A percentile compares a stretch with the other conserved stretches of the same genome.
Evolutionary conservation across 2,329 filamentous ascomycete species (phyloP).

Genomic region (Monosporascus sp.): DNA sequence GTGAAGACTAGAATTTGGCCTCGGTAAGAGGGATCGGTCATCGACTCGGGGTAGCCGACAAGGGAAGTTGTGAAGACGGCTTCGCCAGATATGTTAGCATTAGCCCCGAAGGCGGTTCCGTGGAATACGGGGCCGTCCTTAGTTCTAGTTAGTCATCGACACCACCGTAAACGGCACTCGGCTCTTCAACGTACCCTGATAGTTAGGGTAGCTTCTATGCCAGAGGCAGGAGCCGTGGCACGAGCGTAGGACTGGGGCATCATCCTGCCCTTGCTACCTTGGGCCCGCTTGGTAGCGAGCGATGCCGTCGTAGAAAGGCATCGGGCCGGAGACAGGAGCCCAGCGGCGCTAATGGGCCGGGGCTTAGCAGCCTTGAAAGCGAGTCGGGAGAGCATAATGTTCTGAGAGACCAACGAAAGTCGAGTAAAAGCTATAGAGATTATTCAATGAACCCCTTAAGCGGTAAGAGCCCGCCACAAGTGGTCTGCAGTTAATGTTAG

Average conservation of each 20-base stretch:
- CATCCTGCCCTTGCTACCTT: slow-evolving; percentile 64
- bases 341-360: slow-evolving; percentile 39
- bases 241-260: slow-evolving; percentile 55
- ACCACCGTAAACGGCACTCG: slow-evolving; percentile 1
- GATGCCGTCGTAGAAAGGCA: slow-evolving; percentile 33
- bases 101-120: slow-evolving; percentile 93
- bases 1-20: slow-evolving; percentile 98
- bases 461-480: slow-evolving; percentile 47
- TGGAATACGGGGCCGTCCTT: slow-evolving; percentile 93
- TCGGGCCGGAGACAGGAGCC: slow-evolving; percentile 31
- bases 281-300: slow-evolving; percentile 46
- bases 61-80: slow-evolving; percentile 98
- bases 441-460: slow-evolving; percentile 35
- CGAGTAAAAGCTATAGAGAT: slow-evolving; percentile 16
- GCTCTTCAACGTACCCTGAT: slow-evolving; percentile 62
- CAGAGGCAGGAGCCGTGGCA: slow-evolving; percentile 60
- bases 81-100: slow-evolving; percentile 94
- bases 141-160: slow-evolving; percentile 22
- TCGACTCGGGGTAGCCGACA: slow-evolving; percentile 94
- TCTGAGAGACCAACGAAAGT: slow-evolving; percentile 12
- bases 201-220: slow-evolving; percentile 85
- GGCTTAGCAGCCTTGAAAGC: slow-evolving; percentile 48
- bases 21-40: slow-evolving; percentile 82
- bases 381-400: slow-evolving; percentile 57
- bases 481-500: slow-evolving; percentile 40